Conservation (phyloP, 306 rosid genomes). For the Lathyrus sativus region DNA sequence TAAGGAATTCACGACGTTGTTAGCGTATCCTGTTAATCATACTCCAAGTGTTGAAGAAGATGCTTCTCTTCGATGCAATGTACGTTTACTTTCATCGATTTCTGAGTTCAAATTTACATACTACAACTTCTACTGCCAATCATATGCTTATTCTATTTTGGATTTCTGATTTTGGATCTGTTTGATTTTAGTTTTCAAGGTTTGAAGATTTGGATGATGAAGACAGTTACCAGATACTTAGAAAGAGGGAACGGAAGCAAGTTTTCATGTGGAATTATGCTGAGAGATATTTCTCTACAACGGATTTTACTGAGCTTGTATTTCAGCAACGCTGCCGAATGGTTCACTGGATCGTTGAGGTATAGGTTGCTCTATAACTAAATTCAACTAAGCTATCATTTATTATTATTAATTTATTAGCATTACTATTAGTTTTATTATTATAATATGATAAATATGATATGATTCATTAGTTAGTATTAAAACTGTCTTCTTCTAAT, state of each 20-base stretch:
- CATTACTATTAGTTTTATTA: not conserved
- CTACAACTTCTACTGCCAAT: not conserved
- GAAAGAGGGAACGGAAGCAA: constrained; percentile 65
- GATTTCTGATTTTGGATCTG: constrained; percentile 12
- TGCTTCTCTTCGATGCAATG: constrained; percentile 44
- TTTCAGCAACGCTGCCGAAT: constrained; percentile 67
- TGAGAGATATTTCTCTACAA: constrained; percentile 50
- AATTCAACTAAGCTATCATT: not conserved
- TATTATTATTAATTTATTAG: not conserved
- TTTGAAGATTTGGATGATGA: constrained; percentile 70
- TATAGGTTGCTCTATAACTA: constrained; percentile 49
- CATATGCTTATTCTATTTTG: not conserved
- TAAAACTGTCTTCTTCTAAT: not conserved
- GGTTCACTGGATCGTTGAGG: constrained; percentile 88
- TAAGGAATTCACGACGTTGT: constrained; percentile 50
- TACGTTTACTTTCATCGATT: constrained; percentile 40
- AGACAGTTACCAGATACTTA: constrained; percentile 69
- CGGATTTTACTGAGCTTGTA: constrained; percentile 59
- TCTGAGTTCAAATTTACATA: constrained; percentile 8
- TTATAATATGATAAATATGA: not conserved
- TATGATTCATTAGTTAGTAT: not conserved
- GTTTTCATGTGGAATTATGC: constrained; percentile 53
- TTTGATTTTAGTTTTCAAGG: constrained; percentile 47
- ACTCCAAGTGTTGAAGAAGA: constrained; percentile 43
- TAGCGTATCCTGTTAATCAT: constrained; percentile 27